Evolutionary conservation across 768 basidiomycete genomes (phyloP), one percentile per base, ranked within the genome.

Genomic region (Candolleomyces aberdarensis): DNA sequence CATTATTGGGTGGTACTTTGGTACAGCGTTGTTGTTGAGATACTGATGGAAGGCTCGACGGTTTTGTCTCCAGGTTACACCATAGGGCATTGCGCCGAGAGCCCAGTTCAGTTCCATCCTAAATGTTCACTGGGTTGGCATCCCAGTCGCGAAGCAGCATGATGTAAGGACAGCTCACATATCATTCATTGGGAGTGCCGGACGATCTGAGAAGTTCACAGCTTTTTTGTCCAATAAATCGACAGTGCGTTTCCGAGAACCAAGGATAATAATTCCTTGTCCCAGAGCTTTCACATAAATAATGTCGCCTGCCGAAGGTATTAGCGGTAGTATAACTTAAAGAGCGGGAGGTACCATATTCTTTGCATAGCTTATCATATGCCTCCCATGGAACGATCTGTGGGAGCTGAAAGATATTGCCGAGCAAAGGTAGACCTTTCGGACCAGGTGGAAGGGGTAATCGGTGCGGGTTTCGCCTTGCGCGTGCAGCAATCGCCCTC

Each of bases 81-180:
- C 72, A 47, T 74, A 75, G 3, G 44, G 58, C 10, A 68, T 62
- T 29, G 66, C 63, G 17, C 66, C 63, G 22, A 71, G 61, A 3
- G 67, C 61, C 48, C 68, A 62, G 40, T 59, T 63, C 66, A 66
- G 68, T 9, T 67, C 68, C 69, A 69, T 68, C 17, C 70, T 70
- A 47, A 17, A 31, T 7, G 5, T 5, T 31, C 26, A 36, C n/a
- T 46, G 26, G 10, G 22, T 60, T 54, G 46, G 19, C 19, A 17
- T 22, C 41, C n/a, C 5, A 9, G 53, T 3, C 43, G 36, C 17
- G 9, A 31, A 26, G 36, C 1, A 56, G 15, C n/a, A n/a, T n/a
- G n/a, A n/a, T 41, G 51, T 17, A n/a, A 51, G 50, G 11, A 48
- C n/a, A 32, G 62, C 66, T 17, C 36, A 69, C 67, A 67, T 26